Evolutionary conservation across 2,329 filamentous ascomycete genomes (phyloP), one percentile per base, ranked within the genome.

Genomic region (Aureobasidium sp.): DNA sequence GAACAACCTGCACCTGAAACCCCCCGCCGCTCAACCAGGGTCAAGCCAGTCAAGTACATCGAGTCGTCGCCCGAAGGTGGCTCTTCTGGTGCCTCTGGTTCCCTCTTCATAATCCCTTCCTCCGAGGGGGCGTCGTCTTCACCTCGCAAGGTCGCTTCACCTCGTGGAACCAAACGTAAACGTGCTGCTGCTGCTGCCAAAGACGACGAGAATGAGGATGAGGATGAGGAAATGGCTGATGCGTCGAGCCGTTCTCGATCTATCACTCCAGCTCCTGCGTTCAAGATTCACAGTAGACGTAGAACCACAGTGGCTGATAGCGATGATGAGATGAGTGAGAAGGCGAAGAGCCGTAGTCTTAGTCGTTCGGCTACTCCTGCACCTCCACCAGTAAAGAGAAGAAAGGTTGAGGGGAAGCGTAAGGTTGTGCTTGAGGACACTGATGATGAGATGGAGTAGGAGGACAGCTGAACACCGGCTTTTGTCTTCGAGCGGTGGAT

Each of bases 381-480:
- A 36, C 50, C n/a, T 4, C 50, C 50, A 8, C 31, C 50, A n/a
- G 15, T 53, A 2, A 53, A 36, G 50, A 53, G 15, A 31, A 29
- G 50, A 7, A 48, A 48, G 7, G 45, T 29, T 25, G 31, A 15
- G 6, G 50, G 50, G 4, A 53, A 36, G 50, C 31, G 13, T 11
- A 11, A 4, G 20, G 23, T 8, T 16, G 1, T 3, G 8, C 29
- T 53, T 4, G 31, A 11, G 6, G 50, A 53, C 11, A 53, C 20
- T 20, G 50, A 53, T 53, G 50, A 53, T 16, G 50, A 53, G 50
- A 36, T 53, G 50, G 50, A 53, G 31, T 53, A 53, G 13, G 13
- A 9, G 2, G 10, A n/a, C n/a, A n/a, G n/a, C n/a, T n/a, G n/a
- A n/a, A n/a, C n/a, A n/a, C n/a, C n/a, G n/a, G n/a, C n/a, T n/a